Evolutionary conservation across 163 green algal species (phyloP).

Genomic region (Prototheca cutis): DNA sequence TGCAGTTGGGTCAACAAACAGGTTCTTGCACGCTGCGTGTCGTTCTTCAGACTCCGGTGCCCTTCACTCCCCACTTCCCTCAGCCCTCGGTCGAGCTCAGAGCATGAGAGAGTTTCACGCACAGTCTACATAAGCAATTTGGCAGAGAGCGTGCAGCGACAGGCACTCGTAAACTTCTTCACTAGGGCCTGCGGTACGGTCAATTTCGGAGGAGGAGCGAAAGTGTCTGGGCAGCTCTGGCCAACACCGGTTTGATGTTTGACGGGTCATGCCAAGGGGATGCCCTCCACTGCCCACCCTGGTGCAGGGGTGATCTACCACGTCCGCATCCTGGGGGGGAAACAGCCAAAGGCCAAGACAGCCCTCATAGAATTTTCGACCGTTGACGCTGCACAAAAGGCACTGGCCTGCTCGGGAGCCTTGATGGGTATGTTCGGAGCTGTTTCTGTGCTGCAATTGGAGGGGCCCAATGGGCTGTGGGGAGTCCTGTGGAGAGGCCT

Average conservation of each 20-base stretch:
- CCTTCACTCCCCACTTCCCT: background rate
- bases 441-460: too few species aligned
- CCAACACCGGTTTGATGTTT: too few species aligned
- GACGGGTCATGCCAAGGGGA: too few species aligned
- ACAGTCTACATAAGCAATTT: conserved; percentile 73
- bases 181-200: conserved; percentile 75
- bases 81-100: conserved; percentile 44
- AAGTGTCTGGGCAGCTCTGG: too few species aligned
- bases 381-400: conserved; percentile 59
- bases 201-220: too few species aligned
- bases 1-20: too few species aligned
- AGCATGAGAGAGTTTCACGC: conserved; percentile 71
- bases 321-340: conserved; percentile 79
- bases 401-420: conserved; percentile 81
- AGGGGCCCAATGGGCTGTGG: too few species aligned
- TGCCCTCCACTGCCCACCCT: too few species aligned
- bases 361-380: conserved; percentile 88
- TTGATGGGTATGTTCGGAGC: conserved; percentile 69
- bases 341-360: conserved; percentile 76
- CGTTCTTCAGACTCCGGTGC: background rate
- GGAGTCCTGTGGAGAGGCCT: too few species aligned
- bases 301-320: conserved; percentile 63
- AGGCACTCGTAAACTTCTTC: conserved; percentile 81
- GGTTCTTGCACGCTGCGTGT: too few species aligned
- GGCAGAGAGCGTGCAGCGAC: conserved; percentile 67